phyloP scores from a whole-genome alignment of 2,329 filamentous ascomycete species.

The Ambrosiella beaveri region DNA sequence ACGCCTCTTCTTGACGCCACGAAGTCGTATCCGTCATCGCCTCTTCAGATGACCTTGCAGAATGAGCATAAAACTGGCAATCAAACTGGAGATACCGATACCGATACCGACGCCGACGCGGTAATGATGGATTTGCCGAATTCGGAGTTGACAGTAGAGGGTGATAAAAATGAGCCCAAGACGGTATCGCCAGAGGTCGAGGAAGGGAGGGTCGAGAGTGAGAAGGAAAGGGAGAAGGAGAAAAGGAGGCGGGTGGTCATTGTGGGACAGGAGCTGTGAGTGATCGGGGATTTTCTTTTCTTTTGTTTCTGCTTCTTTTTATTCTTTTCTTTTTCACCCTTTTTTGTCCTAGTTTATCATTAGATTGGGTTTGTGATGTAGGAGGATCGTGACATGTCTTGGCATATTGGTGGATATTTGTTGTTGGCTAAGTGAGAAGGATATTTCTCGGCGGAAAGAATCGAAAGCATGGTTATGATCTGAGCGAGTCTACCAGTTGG shows the following conservation, averaged over 20 bases:
- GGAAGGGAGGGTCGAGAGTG: not conserved
- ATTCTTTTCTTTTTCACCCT: not conserved
- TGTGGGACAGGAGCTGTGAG: not conserved
- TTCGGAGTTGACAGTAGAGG: constrained; percentile 3
- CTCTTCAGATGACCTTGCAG: not conserved
- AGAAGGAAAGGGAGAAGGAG: not conserved
- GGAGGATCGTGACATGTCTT: too few relatives aligned
- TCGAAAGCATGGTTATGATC: too few relatives aligned
- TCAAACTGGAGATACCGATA: not conserved
- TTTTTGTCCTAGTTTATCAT: too few relatives aligned
- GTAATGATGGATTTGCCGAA: constrained; percentile 4
- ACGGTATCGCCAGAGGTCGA: constrained; percentile 3
- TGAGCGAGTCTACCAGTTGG: too few relatives aligned
- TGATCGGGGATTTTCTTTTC: not conserved
- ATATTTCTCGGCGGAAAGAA: too few relatives aligned
- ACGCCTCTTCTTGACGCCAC: constrained; percentile 5
- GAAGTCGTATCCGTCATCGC: constrained; percentile 6
- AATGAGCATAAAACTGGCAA: not conserved
- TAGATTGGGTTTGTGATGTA: too few relatives aligned
- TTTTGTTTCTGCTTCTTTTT: not conserved
- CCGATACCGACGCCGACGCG: not conserved
- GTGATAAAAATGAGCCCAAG: constrained; percentile 2
- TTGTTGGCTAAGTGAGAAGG: too few relatives aligned
- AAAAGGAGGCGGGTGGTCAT: not conserved
- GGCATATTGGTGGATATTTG: too few relatives aligned